Conservation (phyloP, 371 early-diverging fungal genomes). For the Polyrhizophydium stewartii region DNA sequence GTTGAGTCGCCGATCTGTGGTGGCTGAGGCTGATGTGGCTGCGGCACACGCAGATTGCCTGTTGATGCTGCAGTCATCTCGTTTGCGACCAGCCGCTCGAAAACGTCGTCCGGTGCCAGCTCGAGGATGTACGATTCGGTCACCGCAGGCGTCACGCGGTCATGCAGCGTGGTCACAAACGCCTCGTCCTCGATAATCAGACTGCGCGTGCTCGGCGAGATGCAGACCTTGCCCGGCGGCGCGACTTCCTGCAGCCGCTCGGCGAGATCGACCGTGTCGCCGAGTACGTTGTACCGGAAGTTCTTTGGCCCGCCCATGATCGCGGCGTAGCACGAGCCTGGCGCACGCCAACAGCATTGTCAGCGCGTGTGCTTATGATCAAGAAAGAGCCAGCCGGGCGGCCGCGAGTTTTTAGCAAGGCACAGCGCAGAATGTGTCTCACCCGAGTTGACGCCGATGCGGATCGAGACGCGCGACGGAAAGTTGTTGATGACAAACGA, state of each 20-base stretch:
- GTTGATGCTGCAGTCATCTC: too few species aligned
- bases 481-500: constrained; percentile 20
- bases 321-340: constrained; percentile 33
- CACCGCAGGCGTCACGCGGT: neutral
- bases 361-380: neutral
- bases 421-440: neutral
- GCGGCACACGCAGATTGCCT: too few species aligned
- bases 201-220: constrained; percentile 18
- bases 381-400: neutral
- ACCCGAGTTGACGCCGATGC: constrained; percentile 36
- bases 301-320: constrained; percentile 42
- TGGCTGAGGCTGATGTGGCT: too few species aligned
- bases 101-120: too few species aligned
- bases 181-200: constrained; percentile 30
- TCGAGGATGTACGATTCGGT: too few species aligned
- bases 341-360: neutral
- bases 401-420: neutral
- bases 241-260: constrained; percentile 36
- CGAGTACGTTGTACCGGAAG: constrained; percentile 38
- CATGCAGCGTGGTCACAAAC: constrained; percentile 12
- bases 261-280: constrained; percentile 31
- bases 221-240: constrained; percentile 25
- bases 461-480: constrained; percentile 24
- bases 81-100: too few species aligned
- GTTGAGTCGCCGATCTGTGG: too few species aligned